These are phyloP conservation scores for Myxozyma kluyveri DNA, from an alignment of 805 yeast genomes.

Conservation along the genomic window DNA sequence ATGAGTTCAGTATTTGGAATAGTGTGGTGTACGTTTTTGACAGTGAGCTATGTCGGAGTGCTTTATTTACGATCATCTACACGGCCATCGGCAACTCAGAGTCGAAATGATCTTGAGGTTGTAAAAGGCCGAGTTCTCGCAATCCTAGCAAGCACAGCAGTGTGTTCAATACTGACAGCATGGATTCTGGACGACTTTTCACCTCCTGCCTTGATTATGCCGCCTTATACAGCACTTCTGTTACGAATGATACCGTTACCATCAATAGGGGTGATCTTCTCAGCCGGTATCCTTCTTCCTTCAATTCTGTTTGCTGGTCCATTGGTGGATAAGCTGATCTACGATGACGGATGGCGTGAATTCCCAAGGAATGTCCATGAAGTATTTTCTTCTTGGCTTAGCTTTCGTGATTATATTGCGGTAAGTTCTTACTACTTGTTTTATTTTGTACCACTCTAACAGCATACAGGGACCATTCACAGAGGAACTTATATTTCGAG, in stretches of 20 bases:
- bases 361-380: background rate
- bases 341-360: conserved; percentile 30
- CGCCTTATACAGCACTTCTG: conserved; percentile 4
- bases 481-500: conserved; percentile 71
- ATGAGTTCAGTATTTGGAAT: background rate
- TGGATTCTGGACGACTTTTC: conserved; percentile 11
- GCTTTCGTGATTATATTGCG: conserved; percentile 22
- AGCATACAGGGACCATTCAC: conserved; percentile 60
- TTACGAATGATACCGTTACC: conserved; percentile 17
- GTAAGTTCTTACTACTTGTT: conserved; percentile 9
- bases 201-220: background rate
- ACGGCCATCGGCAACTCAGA: conserved; percentile 22
- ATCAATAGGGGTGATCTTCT: conserved; percentile 7
- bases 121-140: conserved; percentile 16
- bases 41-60: conserved; percentile 30
- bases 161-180: conserved; percentile 14
- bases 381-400: conserved; percentile 9
- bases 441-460: background rate
- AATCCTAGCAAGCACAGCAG: conserved; percentile 17
- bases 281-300: conserved; percentile 32
- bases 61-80: conserved; percentile 27
- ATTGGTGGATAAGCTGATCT: conserved; percentile 39
- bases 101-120: conserved; percentile 18
- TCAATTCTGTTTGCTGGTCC: conserved; percentile 51
- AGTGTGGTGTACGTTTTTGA: conserved; percentile 8